Evolutionary conservation across 129 eudicot genomes (phyloP), one percentile per base, ranked within the genome.

Genomic region (Scalesia atractyloides): DNA sequence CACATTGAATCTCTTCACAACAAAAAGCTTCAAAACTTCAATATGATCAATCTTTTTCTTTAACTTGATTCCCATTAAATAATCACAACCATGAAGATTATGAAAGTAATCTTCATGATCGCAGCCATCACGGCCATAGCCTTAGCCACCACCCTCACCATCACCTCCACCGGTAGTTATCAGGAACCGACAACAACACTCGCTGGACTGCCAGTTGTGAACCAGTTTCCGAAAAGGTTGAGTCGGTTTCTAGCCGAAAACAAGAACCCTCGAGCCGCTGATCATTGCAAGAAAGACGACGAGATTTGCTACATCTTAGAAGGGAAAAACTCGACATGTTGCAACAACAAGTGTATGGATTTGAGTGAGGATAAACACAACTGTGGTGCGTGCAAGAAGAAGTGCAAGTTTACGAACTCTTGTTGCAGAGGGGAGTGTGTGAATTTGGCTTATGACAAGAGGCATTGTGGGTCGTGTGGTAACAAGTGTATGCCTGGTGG

Each of bases 401-500:
- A 84, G 74, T 89, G 96, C 80, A 68, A 54, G 72, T 73, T 44
- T 26, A 80, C 90, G 0, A 73, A 75, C 18, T 22, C 62, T 0
- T 89, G 96, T 58, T 89, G 96, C 44, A 13, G 78, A 17, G 88
- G 93, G 3, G 73, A 86, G 66, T 89, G 96, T 24, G 96, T 89
- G 66, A 62, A 80, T 34, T 66, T 82, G 61, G 76, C 84, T 22
- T 84, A 62, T 50, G 96, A 89, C 47, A 89, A 86, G 86, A 73
- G 93, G 60, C 86, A 89, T 72, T 89, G 96, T 56, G 92, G 96
- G 14, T 4, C 14, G 13, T 89, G 96, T 80, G 74, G 84, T 30
- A 72, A 84, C 18, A 82, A 72, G 83, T 89, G 96, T 82, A 76
- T 68, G 83, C 43, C 73, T 1, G 83, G 82, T 12, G 77, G 84